These are phyloP conservation scores for Schwanniomyces yamadae DNA, from an alignment of 805 yeast genomes.

Conservation along the genomic window DNA sequence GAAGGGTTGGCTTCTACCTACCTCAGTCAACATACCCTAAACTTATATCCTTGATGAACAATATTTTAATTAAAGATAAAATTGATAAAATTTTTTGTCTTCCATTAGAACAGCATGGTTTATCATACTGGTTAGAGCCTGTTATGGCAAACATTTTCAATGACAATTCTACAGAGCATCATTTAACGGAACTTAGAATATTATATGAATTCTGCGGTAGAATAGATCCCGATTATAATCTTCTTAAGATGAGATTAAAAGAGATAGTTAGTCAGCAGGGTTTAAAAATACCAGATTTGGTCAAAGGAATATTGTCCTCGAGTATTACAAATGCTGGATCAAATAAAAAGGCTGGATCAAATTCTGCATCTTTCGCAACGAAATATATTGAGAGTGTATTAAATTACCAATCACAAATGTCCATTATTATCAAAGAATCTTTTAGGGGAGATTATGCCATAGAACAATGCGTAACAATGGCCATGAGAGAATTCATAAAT, in stretches of 20 bases:
- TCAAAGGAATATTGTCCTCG: constrained; percentile 13
- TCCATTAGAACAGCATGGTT: constrained; percentile 53
- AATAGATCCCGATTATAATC: constrained; percentile 52
- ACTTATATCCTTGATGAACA: constrained; percentile 55
- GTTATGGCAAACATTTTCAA: constrained; percentile 22
- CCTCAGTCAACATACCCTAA: constrained; percentile 56
- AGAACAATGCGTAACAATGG: constrained; percentile 55
- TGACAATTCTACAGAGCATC: constrained; percentile 11
- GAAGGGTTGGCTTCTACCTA: constrained; percentile 51
- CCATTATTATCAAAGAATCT: constrained; percentile 44
- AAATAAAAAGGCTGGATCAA: constrained; percentile 15
- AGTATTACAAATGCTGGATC: constrained; percentile 5
- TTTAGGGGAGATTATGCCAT: constrained; percentile 50
- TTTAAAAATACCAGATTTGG: constrained; percentile 24
- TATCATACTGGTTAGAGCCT: constrained; percentile 54
- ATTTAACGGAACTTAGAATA: constrained; percentile 42
- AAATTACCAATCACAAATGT: constrained; percentile 50
- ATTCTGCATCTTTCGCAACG: constrained; percentile 54
- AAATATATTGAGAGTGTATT: constrained; percentile 66
- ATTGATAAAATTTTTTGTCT: constrained; percentile 52
- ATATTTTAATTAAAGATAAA: constrained; percentile 54
- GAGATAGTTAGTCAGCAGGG: constrained; percentile 51
- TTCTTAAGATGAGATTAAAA: constrained; percentile 48
- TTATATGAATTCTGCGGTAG: constrained; percentile 51
- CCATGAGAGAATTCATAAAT: constrained; percentile 64